A percentile compares a stretch with the other conserved stretches of the same genome.
phyloP scores from a whole-genome alignment of 495 filamentous ascomycete genomes.

The Hyaloscypha variabilis region DNA sequence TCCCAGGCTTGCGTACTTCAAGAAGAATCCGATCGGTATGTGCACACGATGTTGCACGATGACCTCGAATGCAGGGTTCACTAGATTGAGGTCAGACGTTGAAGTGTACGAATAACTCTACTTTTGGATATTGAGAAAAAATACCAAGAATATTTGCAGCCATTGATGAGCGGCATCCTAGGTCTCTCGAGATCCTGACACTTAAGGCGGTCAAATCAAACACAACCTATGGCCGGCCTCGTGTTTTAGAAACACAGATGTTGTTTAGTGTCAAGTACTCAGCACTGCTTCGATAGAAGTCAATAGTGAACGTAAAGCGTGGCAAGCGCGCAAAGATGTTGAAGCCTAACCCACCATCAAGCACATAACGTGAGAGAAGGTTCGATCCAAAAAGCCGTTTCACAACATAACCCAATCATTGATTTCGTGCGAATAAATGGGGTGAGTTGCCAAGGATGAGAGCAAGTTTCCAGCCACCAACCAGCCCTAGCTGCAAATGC shows the following conservation, averaged over 20 bases:
- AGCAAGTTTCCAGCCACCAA: constrained; percentile 19
- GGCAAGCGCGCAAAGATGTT: not conserved
- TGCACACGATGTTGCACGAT: constrained; percentile 65
- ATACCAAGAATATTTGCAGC: constrained; percentile 32
- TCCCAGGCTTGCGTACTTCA: constrained; percentile 64
- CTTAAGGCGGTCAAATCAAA: too few relatives aligned
- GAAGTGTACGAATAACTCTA: not conserved
- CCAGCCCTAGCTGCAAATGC: not conserved
- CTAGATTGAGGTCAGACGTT: constrained; percentile 34
- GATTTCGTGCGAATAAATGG: not conserved
- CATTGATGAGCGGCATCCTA: constrained; percentile 32
- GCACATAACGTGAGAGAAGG: not conserved
- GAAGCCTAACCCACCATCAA: not conserved
- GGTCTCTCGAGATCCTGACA: not conserved
- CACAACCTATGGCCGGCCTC: not conserved
- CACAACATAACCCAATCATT: not conserved
- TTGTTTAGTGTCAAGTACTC: too few relatives aligned
- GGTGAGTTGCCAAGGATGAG: constrained; percentile 5
- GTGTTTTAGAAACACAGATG: not conserved
- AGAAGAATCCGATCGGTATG: constrained; percentile 64
- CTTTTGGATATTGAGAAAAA: not conserved
- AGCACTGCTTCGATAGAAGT: not conserved
- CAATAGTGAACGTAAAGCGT: not conserved
- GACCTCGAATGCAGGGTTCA: constrained; percentile 66
- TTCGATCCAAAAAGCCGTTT: not conserved